Percentiles rank a stretch among this genome's conserved stretches.
phyloP scores from a whole-genome alignment of 1,284 basidiomycete genomes.

The Boletellus deceptivus region DNA sequence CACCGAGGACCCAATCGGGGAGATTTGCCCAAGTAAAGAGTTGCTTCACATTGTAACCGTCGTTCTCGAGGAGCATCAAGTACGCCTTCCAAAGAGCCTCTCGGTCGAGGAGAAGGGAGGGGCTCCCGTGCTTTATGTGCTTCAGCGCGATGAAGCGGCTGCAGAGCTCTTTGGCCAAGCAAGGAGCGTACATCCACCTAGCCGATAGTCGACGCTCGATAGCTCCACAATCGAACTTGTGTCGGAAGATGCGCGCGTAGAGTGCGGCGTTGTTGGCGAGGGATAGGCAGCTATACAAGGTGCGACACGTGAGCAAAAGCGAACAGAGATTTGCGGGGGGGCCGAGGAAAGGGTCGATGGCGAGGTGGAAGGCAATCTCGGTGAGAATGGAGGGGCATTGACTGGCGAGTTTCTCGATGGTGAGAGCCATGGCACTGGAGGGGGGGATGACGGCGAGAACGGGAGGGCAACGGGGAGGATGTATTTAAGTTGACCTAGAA shows the following conservation, averaged over 20 bases:
- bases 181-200: constrained; percentile 37
- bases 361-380: constrained; percentile 39
- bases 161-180: constrained; percentile 40
- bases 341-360: constrained; percentile 38
- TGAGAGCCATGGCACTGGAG: not conserved
- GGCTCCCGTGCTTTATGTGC: constrained; percentile 34
- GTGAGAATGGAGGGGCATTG: constrained; percentile 34
- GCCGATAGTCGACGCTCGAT: constrained; percentile 49
- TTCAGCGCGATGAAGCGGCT: constrained; percentile 38
- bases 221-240: constrained; percentile 60
- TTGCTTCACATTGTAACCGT: constrained; percentile 62
- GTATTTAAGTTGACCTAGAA: constrained; percentile 32
- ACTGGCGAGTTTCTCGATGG: constrained; percentile 26
- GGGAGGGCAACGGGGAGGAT: constrained; percentile 14
- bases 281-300: constrained; percentile 41
- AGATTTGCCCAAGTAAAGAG: constrained; percentile 41
- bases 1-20: constrained; percentile 27
- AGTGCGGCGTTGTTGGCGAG: constrained; percentile 45
- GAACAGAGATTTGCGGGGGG: constrained; percentile 42
- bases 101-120: constrained; percentile 18
- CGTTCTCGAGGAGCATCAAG: constrained; percentile 69
- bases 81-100: constrained; percentile 60
- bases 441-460: constrained; percentile 1
- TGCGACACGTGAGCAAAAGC: constrained; percentile 50
- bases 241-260: constrained; percentile 59